Base-by-base conservation (phyloP, 768 basidiomycete genomes). In the Russula virescens region DNA sequence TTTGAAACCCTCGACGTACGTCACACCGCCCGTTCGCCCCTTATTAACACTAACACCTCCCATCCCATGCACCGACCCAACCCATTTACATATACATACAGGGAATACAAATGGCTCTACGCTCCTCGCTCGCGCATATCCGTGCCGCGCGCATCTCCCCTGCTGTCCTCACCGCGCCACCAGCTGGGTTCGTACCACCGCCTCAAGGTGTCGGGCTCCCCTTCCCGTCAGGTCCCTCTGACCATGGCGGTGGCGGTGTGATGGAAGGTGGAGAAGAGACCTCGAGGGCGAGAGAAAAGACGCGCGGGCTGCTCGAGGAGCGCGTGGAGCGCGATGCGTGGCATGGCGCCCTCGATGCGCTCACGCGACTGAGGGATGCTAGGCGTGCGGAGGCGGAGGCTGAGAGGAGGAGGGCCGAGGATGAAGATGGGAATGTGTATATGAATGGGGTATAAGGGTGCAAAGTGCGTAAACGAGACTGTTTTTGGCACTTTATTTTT, bases 141-240 rank as follows among this genome's bases (percentile, higher is more conserved):
- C 81, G 89, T 13, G 84, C 88, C 69, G 87, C 89, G 11, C 85
- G 89, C 66, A 89, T 92, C 70, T 87, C 90, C 46, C 89, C 90
- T 10, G 88, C 89, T n/a, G 86, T 89, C n/a, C 90, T 93, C 69
- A 87, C 86, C 53, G 89, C 90, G 0, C 89, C 89, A 38, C 81
- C 84, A 7, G 81, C 79, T 0, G 83, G 82, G 28, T 89, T 90
- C 70, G 76, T 91, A 11, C 90, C 89, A 7, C 86, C 89, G 4
- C 86, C 88, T 8, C 82, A 90, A 18, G 90, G 90, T 7, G 88
- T 91, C 14, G 87, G 88, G 4, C 79, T 89, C 56, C 88, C 90
- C 50, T 78, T 13, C 65, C 71, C 25, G 65, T 70, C 7, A 75
- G n/a, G 13, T 5, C n/a, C n/a, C 3, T 28, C 48, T 8, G 73